A percentile compares a stretch with the other conserved stretches of the same genome.
Conservation (phyloP, 768 basidiomycete genomes). For the Hortiboletus flavorubellus region DNA sequence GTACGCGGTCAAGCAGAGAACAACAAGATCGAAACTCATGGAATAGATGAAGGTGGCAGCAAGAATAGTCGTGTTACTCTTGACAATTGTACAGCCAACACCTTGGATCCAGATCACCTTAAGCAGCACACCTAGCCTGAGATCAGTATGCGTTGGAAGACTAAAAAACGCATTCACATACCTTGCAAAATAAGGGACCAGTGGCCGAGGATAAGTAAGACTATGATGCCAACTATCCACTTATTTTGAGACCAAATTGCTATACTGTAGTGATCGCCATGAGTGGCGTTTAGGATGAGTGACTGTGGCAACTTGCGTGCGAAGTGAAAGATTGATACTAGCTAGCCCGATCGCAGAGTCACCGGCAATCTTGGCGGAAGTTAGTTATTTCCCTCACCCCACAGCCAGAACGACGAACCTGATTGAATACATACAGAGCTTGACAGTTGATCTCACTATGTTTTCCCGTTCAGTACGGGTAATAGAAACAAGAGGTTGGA, state of each 20-base stretch:
- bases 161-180: constrained; percentile 9
- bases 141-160: background rate
- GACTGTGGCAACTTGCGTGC: constrained; percentile 34
- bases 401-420: constrained; percentile 28
- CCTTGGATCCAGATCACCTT: constrained; percentile 52
- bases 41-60: constrained; percentile 74
- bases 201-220: constrained; percentile 61
- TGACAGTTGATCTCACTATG: constrained; percentile 42
- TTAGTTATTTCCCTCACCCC: background rate
- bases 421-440: constrained; percentile 45
- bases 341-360: constrained; percentile 43
- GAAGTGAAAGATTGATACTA: constrained; percentile 45
- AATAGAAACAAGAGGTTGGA: background rate
- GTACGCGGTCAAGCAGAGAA: constrained; percentile 56
- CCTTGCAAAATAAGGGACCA: constrained; percentile 72
- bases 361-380: constrained; percentile 35
- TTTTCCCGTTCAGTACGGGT: background rate
- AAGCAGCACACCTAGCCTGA: constrained; percentile 50
- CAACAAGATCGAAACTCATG: constrained; percentile 68
- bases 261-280: constrained; percentile 37
- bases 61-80: constrained; percentile 60
- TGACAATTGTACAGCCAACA: constrained; percentile 50
- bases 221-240: constrained; percentile 47
- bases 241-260: constrained; percentile 63
- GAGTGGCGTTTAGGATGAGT: background rate